These are phyloP conservation scores for Neonectria ditissima DNA, from an alignment of 2,329 filamentous ascomycete species.

Conservation along the genomic window DNA sequence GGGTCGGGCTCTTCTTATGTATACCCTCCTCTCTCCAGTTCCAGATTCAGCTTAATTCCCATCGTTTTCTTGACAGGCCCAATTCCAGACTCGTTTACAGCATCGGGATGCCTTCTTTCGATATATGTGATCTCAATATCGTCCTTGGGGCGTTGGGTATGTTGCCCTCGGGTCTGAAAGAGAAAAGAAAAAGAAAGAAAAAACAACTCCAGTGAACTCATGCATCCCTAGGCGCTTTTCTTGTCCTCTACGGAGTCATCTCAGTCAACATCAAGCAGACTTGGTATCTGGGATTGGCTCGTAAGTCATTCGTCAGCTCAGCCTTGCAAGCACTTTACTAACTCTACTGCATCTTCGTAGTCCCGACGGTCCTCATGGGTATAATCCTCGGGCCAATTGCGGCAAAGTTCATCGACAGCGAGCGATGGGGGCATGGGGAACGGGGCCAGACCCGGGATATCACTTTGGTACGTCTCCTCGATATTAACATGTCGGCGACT, in stretches of 20 bases:
- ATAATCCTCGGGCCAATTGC: conserved; percentile 66
- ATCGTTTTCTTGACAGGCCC: not conserved
- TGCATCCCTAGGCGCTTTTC: conserved; percentile 55
- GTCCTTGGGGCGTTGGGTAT: conserved; percentile 25
- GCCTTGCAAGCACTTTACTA: not conserved
- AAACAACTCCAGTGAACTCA: not conserved
- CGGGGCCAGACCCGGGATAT: conserved; percentile 51
- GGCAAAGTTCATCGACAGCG: conserved; percentile 63
- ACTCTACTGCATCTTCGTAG: conserved; percentile 47
- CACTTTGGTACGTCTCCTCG: conserved; percentile 50
- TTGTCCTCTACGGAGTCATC: conserved; percentile 60
- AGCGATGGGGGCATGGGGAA: conserved; percentile 41
- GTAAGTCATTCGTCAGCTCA: conserved; percentile 49
- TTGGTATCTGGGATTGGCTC: conserved; percentile 67
- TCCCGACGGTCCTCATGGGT: conserved; percentile 67
- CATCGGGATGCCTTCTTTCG: conserved; percentile 20
- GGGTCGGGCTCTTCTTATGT: not conserved
- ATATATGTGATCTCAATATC: conserved; percentile 20
- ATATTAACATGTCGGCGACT: not conserved
- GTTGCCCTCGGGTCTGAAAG: not conserved
- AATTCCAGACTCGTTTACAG: conserved; percentile 1
- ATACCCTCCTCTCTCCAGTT: not conserved
- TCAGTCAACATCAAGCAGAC: conserved; percentile 64
- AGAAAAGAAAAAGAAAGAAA: no score
- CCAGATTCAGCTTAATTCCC: not conserved